Base-by-base conservation (phyloP, 305 asterid species). In the Fraxinus ornus region DNA sequence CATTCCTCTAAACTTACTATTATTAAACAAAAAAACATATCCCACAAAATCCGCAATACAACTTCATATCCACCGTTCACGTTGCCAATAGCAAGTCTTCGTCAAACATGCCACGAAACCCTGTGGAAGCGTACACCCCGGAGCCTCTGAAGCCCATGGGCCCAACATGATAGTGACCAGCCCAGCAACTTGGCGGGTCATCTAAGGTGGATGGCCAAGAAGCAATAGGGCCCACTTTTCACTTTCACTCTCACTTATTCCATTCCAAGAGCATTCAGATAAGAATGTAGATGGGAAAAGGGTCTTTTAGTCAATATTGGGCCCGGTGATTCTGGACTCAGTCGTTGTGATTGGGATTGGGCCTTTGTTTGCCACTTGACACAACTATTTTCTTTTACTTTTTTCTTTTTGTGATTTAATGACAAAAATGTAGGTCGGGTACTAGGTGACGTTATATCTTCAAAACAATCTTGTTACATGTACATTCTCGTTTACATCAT, bases 131-230 rank as follows among this genome's bases (percentile, higher is more conserved):
- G 87, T 83, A 83, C 77, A 85, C 80, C 79, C 66, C 75, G 88
- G 88, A 79, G 79, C 78, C 79, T 81, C 35, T 41, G 82, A 73
- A 52, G 77, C 57, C 86, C 76, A 22, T 9, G 85, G 94, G 83
- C 79, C 90, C 87, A 77, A 33, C 19, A 5, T 15, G 83, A 82
- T 13, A 78, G 83, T 22, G 75, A 77, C 35, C 17, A 80, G 86
- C 79, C 78, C 60, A 19, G 88, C 89, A 71, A 92, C 96, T 96
- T 93, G 96, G 87, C 91, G 21, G 21, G 28, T 37, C 33, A 17
- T 4, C 66, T 64, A 83, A 80, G 90, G 93, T 85, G 77, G 32
- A 19, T 4, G 24, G 6, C 62, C 13, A 84, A 81, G 78, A 19
- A 19, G 33, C 24, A 10, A 17, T 60, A 89, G 87, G 68, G 85